Base-by-base conservation (phyloP, 2,329 filamentous ascomycete species). In the Fusarium cyanostomum region DNA sequence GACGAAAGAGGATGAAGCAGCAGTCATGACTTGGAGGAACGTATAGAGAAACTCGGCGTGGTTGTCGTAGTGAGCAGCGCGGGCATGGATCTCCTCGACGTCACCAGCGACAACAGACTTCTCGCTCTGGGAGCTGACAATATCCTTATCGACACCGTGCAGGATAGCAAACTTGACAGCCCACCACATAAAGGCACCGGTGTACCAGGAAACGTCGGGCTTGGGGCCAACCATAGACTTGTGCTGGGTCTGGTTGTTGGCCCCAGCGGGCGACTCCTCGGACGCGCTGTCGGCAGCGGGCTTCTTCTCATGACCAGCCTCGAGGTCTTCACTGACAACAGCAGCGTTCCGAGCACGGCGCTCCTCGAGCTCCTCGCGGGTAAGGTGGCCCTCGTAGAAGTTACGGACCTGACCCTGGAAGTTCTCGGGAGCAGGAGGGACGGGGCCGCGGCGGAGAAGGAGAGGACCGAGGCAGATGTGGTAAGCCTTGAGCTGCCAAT, bases 1-100 rank as follows among this genome's bases (percentile, higher is more conserved):
- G 2, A 84, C 84, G 61, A 89, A 89, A 4, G 86, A 88, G 12
- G 86, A 84, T 28, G 86, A 85, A 64, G 83, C 82, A 9, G 87
- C 86, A 6, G 86, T 86, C 75, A 86, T 79, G 67, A 87, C 74
- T 66, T 87, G 85, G 27, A 86, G 79, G 74, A 86, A 88, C 7
- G 82, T 84, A 74, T 85, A 88, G 44, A 85, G 78, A 75, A 84
- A 85, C 73, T 89, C 86, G 64, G 83, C 79, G 61, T 83, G 82
- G 77, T 89, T 89, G 72, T 87, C 81, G 72, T 83, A 89, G 71
- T 87, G 85, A 26, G 78, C 72, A 13, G 84, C 86, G 28, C 79
- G 80, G 9, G 83, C 84, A 67, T 89, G 84, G 49, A 86, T 80
- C 60, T 82, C 81, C 49, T 83, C 78, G 27, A 87, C 76, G 48